Evolutionary conservation across 345 rosid species (phyloP).

Genomic region (Microthlaspi erraticum): DNA sequence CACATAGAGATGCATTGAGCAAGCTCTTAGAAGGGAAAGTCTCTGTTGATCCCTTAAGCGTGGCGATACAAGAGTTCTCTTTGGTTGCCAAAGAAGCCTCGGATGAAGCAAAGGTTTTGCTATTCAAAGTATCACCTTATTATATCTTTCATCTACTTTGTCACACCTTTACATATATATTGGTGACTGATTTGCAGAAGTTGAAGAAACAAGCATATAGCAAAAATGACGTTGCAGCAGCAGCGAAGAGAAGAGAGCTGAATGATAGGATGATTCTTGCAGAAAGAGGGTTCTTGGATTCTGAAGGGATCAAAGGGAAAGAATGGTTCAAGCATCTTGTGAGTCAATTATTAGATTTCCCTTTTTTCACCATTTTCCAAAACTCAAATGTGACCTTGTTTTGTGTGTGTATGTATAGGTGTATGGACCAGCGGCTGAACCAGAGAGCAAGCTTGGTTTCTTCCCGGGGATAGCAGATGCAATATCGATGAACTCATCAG

Average conservation of each 20-base stretch:
- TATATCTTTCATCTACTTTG: neutral
- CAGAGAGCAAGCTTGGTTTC: slow-evolving; percentile 62
- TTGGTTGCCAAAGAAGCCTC: slow-evolving; percentile 62
- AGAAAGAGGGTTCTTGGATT: slow-evolving; percentile 91
- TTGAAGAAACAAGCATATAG: slow-evolving; percentile 46
- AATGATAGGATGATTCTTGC: slow-evolving; percentile 89
- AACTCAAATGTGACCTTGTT: slow-evolving; percentile 1
- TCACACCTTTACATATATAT: neutral
- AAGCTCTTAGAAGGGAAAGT: slow-evolving; percentile 52
- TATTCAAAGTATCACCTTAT: neutral
- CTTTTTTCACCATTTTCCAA: neutral
- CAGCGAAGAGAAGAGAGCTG: slow-evolving; percentile 59
- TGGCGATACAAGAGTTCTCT: slow-evolving; percentile 63
- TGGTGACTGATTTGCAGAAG: slow-evolving; percentile 50
- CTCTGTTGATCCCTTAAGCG: slow-evolving; percentile 58
- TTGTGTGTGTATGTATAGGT: slow-evolving; percentile 51
- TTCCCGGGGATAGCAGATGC: slow-evolving; percentile 92
- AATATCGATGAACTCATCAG: slow-evolving; percentile 43
- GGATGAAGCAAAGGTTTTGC: slow-evolving; percentile 65
- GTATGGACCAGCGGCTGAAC: slow-evolving; percentile 68
- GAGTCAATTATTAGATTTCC: slow-evolving; percentile 36
- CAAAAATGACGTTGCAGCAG: slow-evolving; percentile 37
- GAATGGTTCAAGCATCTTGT: slow-evolving; percentile 97
- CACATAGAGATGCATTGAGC: slow-evolving; percentile 54
- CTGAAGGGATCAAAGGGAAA: slow-evolving; percentile 73